phyloP scores from a whole-genome alignment of 2,329 filamentous ascomycete species.

The Penicillium sp. region DNA sequence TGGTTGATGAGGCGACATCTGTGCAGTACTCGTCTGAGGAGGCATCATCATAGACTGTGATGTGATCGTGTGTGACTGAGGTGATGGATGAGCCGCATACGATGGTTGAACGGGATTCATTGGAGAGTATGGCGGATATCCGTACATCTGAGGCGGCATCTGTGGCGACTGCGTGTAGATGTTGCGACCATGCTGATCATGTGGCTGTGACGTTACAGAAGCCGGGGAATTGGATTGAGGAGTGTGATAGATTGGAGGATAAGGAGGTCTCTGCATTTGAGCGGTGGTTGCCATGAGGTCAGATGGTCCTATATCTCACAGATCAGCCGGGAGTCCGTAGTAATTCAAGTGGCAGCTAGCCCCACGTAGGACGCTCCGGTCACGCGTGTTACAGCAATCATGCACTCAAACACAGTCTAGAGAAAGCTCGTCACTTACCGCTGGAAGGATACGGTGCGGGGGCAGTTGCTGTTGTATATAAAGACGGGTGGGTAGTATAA shows the following conservation, averaged over 20 bases:
- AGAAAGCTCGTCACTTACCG: slow-evolving; percentile 61
- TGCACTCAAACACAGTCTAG: neutral
- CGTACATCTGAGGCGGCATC: slow-evolving; percentile 83
- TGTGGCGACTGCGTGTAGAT: slow-evolving; percentile 83
- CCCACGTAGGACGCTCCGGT: neutral
- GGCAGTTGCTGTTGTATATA: slow-evolving; percentile 80
- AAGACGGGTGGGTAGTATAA: slow-evolving; percentile 77
- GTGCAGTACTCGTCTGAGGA: slow-evolving; percentile 39
- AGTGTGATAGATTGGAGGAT: slow-evolving; percentile 92
- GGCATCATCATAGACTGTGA: slow-evolving; percentile 57
- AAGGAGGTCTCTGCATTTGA: slow-evolving; percentile 67
- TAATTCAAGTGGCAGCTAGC: slow-evolving; percentile 46
- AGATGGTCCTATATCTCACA: slow-evolving; percentile 65
- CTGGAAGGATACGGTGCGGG: slow-evolving; percentile 83
- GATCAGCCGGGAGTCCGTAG: slow-evolving; percentile 60
- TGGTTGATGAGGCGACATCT: slow-evolving; percentile 43
- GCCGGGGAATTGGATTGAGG: slow-evolving; percentile 94
- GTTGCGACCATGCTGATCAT: slow-evolving; percentile 81
- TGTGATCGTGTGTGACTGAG: slow-evolving; percentile 58
- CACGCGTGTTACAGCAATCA: neutral
- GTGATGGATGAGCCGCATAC: slow-evolving; percentile 57
- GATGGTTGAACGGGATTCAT: slow-evolving; percentile 56
- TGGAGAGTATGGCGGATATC: slow-evolving; percentile 60
- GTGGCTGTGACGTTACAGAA: slow-evolving; percentile 84
- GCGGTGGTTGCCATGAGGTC: slow-evolving; percentile 66